Percentiles rank a stretch among this genome's conserved stretches.
Evolutionary conservation across 2,329 filamentous ascomycete genomes (phyloP).

Genomic region (Pseudophaeomoniella oleicola): DNA sequence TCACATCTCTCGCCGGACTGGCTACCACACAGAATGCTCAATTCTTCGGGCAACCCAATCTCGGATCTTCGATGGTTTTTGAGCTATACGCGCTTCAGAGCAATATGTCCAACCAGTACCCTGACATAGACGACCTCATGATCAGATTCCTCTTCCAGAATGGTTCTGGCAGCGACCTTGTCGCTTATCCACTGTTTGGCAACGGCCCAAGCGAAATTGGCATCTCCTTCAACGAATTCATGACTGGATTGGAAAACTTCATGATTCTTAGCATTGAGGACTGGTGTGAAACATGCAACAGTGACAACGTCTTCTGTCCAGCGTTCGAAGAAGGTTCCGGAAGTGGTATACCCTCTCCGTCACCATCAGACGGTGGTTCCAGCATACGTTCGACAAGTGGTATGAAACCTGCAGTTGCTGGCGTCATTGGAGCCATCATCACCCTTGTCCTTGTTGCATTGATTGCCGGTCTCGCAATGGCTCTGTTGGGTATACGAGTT

Average conservation of each 20-base stretch:
- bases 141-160: slow-evolving; percentile 45
- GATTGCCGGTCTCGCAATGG: slow-evolving; percentile 22
- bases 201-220: slow-evolving; percentile 28
- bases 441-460: slow-evolving; percentile 31
- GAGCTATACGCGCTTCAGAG: slow-evolving; percentile 34
- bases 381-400: slow-evolving; percentile 7
- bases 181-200: slow-evolving; percentile 36
- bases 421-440: slow-evolving; percentile 41
- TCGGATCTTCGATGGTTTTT: slow-evolving; percentile 34
- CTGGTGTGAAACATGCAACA: slow-evolving; percentile 38
- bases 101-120: slow-evolving; percentile 19
- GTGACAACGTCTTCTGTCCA: slow-evolving; percentile 35
- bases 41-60: slow-evolving; percentile 35
- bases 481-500: slow-evolving; percentile 23
- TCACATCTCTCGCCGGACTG: slow-evolving; percentile 31
- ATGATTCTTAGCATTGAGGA: slow-evolving; percentile 27
- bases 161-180: slow-evolving; percentile 28
- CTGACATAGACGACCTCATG: slow-evolving; percentile 29
- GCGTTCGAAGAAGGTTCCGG: slow-evolving; percentile 16
- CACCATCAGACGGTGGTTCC: slow-evolving; percentile 1
- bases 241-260: slow-evolving; percentile 26
- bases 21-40: slow-evolving; percentile 20
- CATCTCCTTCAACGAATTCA: slow-evolving; percentile 37
- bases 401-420: slow-evolving; percentile 32
- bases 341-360: slow-evolving; percentile 4